phyloP scores from a whole-genome alignment of 306 rosid genomes.

The Leucaena leucocephala region DNA sequence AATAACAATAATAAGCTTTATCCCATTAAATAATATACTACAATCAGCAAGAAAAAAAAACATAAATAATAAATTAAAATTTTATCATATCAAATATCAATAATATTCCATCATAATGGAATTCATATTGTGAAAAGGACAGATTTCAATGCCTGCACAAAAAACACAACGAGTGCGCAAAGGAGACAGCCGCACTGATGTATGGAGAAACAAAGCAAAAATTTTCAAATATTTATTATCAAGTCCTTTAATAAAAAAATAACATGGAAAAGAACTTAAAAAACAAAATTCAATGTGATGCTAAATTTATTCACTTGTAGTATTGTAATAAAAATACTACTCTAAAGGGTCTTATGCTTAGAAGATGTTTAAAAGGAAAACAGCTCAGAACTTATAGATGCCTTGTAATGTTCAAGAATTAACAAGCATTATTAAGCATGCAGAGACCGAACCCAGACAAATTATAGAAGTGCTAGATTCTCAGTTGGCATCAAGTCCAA shows the following conservation, averaged over 20 bases:
- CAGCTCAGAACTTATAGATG: not conserved
- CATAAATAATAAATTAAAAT: not conserved
- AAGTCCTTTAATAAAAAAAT: not conserved
- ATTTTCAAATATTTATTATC: not conserved
- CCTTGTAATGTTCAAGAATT: constrained; percentile 9
- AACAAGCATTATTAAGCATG: not conserved
- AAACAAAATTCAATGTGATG: not conserved
- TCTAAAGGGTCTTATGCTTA: no score
- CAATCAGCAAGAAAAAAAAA: not conserved
- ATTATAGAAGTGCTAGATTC: not conserved
- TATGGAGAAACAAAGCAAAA: not conserved
- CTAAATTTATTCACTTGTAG: not conserved
- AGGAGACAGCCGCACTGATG: not conserved
- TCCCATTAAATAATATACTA: no score
- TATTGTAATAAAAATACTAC: no score
- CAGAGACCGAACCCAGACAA: constrained; percentile 5
- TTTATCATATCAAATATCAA: constrained; percentile 9
- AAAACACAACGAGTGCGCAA: not conserved
- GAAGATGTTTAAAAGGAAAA: not conserved
- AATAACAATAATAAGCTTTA: no score
- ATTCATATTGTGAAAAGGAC: not conserved
- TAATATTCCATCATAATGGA: constrained; percentile 6
- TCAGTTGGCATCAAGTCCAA: no score
- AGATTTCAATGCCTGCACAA: constrained; percentile 9
- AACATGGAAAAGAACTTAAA: not conserved